Percentiles rank a stretch among this genome's conserved stretches.
phyloP scores from a whole-genome alignment of 306 rosid genomes.

The Albizia julibrissin region DNA sequence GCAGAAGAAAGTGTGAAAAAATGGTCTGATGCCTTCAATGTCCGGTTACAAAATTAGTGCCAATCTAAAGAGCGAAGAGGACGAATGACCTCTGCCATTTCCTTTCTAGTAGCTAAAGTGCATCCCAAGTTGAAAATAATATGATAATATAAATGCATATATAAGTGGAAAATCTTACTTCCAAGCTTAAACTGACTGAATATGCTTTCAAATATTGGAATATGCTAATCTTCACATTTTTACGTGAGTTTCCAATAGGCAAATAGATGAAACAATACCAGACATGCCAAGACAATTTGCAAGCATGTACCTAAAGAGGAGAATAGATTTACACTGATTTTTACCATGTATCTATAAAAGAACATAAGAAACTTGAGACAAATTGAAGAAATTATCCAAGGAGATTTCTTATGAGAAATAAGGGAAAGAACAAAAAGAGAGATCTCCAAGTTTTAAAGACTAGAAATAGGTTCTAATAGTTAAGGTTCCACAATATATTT shows the following conservation, averaged over 20 bases:
- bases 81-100: too few species aligned
- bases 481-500: conserved; percentile 52
- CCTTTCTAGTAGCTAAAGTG: too few species aligned
- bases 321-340: conserved; percentile 13
- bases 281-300: conserved; percentile 84
- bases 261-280: conserved; percentile 52
- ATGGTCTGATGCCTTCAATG: too few species aligned
- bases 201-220: too few species aligned
- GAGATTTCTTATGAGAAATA: conserved; percentile 72
- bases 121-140: too few species aligned
- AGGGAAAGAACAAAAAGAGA: conserved; percentile 83
- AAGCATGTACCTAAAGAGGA: conserved; percentile 72
- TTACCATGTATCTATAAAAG: conserved; percentile 1
- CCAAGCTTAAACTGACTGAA: too few species aligned
- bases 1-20: conserved; percentile 91
- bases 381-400: conserved; percentile 28
- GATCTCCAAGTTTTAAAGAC: conserved; percentile 86
- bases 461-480: conserved; percentile 62
- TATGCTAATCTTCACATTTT: conserved; percentile 5
- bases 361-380: too few species aligned
- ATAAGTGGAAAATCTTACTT: too few species aligned
- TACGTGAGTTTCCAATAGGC: too few species aligned
- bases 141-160: too few species aligned
- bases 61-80: too few species aligned
- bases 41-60: too few species aligned